These are phyloP conservation scores for Penicillium crystallinum DNA, from an alignment of 495 filamentous ascomycete species.

Conservation along the genomic window DNA sequence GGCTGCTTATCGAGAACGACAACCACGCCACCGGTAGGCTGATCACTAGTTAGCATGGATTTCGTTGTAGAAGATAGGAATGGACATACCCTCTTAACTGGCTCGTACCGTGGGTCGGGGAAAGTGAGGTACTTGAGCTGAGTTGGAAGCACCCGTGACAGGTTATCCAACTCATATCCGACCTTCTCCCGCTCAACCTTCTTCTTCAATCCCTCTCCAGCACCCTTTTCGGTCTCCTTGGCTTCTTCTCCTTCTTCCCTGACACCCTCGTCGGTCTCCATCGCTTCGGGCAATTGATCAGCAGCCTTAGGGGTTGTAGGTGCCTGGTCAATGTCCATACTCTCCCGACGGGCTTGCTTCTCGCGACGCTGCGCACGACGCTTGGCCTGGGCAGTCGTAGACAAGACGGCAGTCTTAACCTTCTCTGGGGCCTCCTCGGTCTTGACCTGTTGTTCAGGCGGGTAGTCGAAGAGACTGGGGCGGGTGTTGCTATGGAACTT, in stretches of 20 bases:
- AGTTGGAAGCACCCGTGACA: constrained; percentile 87
- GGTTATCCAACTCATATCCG: constrained; percentile 93
- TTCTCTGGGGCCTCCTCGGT: constrained; percentile 87
- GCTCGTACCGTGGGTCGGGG: constrained; percentile 77
- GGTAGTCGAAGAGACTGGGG: constrained; percentile 95
- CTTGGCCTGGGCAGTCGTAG: constrained; percentile 94
- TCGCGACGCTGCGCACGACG: constrained; percentile 76
- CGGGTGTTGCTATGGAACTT: constrained; percentile 92
- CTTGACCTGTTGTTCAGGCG: constrained; percentile 92
- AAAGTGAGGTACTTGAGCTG: constrained; percentile 96
- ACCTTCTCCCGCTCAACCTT: constrained; percentile 94
- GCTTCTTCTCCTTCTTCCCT: constrained; percentile 56
- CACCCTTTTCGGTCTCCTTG: constrained; percentile 62
- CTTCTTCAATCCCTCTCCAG: constrained; percentile 58
- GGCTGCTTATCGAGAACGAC: constrained; percentile 83
- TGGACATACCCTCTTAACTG: constrained; percentile 82
- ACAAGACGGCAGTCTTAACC: constrained; percentile 92
- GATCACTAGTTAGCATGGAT: constrained; percentile 38
- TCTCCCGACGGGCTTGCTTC: constrained; percentile 66
- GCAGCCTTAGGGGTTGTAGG: constrained; percentile 71
- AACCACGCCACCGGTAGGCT: constrained; percentile 93
- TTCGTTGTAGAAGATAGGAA: constrained; percentile 3
- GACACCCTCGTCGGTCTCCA: constrained; percentile 77
- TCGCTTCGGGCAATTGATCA: constrained; percentile 65
- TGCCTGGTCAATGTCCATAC: constrained; percentile 82